Evolutionary conservation across 305 asterid genomes (phyloP), one percentile per base, ranked within the genome.

Genomic region (Andrographis paniculata): DNA sequence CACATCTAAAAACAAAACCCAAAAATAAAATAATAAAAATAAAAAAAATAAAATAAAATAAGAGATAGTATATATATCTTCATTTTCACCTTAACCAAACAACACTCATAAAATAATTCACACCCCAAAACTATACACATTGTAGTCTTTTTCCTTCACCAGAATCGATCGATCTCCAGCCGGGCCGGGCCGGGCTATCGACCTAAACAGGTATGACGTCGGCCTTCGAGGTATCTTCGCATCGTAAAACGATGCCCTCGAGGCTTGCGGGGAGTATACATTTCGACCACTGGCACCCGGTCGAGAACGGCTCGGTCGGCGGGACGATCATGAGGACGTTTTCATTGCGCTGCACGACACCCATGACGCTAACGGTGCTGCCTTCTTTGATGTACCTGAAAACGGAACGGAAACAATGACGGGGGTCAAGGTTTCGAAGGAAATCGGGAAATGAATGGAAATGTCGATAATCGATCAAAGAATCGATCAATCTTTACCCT

Each of bases 341-440:
- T 31, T 77, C 93, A n/a, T 80, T 75, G 38, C 81, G 62, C 49
- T 78, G 87, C 59, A 84, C 94, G 3, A 80, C 85, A 20, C 94
- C 88, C 85, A 80, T 80, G 12, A 84, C 81, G 20, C 85, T 80
- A 11, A 77, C 93, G 0, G 76, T 75, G 69, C 81, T 80, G 45
- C 94, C 94, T 64, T 84, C 94, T 70, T 80, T 83, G 53, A 83
- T 80, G 61, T 77, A 75, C 74, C 87, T 79, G 63, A 37, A 39
- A 14, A 30, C 12, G 14, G 10, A 53, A 28, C 13, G 1, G n/a
- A 22, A 57, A 43, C 31, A 16, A 58, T n/a, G n/a, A 2, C 2
- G n/a, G 20, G 18, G 1, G 14, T 5, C 14, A 13, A 2, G 12
- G n/a, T n/a, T n/a, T n/a, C n/a, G n/a, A n/a, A n/a, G n/a, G n/a